A percentile compares a stretch with the other conserved stretches of the same genome.
These are phyloP conservation scores for Amaranthus hypochondriacus DNA, from an alignment of 148 eudicot species.

Conservation along the genomic window DNA sequence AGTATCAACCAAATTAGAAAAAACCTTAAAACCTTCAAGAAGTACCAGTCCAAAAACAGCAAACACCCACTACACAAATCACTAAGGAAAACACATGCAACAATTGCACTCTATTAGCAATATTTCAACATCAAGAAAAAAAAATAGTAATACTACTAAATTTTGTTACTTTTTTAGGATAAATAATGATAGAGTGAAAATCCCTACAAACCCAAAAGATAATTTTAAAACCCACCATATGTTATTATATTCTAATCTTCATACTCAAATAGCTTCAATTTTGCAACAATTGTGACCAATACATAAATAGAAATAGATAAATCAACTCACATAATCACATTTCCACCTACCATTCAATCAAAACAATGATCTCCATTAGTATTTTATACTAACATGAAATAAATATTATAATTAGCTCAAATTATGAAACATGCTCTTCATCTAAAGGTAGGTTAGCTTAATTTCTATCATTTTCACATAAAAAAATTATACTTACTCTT, in stretches of 20 bases:
- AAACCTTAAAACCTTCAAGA: constrained; percentile 15
- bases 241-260: constrained; percentile 17
- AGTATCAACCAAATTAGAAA: constrained; percentile 14
- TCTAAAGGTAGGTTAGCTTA: constrained; percentile 23
- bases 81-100: background rate
- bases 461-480: background rate
- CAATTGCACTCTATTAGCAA: constrained; percentile 16
- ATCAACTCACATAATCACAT: background rate
- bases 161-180: background rate
- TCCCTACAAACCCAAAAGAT: constrained; percentile 10
- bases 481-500: background rate
- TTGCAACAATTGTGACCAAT: constrained; percentile 13
- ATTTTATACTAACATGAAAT: background rate
- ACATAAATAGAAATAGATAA: background rate
- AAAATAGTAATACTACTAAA: background rate
- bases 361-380: background rate
- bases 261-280: background rate
- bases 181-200: background rate
- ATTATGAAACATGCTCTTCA: constrained; percentile 21
- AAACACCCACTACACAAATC: constrained; percentile 16
- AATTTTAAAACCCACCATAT: constrained; percentile 5
- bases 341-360: constrained; percentile 9
- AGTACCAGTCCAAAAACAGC: constrained; percentile 15
- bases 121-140: background rate
- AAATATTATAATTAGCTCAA: constrained; percentile 6